Conservation (phyloP, 306 rosid genomes). For the Astragalus membranaceus region DNA sequence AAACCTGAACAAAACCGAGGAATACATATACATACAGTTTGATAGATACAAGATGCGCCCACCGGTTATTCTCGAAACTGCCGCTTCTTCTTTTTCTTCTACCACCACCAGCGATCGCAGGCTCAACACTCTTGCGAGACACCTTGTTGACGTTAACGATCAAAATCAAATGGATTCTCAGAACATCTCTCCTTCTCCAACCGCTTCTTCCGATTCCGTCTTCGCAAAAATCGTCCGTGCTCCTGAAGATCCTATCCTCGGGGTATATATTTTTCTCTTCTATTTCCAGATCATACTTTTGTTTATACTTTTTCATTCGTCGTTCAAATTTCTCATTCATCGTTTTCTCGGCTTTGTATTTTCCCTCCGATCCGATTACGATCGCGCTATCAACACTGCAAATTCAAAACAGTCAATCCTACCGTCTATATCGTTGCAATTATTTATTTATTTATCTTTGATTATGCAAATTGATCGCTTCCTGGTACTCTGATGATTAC, state of each 20-base stretch:
- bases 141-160: conserved; percentile 22
- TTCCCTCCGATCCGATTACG: neutral
- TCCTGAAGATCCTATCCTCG: conserved; percentile 98
- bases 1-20: neutral
- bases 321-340: neutral
- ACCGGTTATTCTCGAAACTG: conserved; percentile 31
- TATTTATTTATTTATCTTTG: neutral
- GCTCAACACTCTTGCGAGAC: conserved; percentile 44
- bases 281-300: neutral
- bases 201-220: conserved; percentile 53
- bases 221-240: conserved; percentile 79
- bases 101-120: conserved; percentile 61
- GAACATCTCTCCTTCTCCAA: conserved; percentile 48
- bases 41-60: conserved; percentile 58
- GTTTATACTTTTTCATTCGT: neutral
- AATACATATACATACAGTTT: neutral
- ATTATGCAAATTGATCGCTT: neutral
- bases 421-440: neutral
- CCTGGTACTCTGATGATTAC: neutral
- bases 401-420: neutral
- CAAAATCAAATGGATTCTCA: conserved; percentile 43
- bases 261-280: conserved; percentile 33
- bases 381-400: neutral
- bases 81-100: neutral
- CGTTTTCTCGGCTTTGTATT: neutral